Evolutionary conservation across 1,284 basidiomycete species (phyloP), one percentile per base, ranked within the genome.

Genomic region (Boletus calvinii): DNA sequence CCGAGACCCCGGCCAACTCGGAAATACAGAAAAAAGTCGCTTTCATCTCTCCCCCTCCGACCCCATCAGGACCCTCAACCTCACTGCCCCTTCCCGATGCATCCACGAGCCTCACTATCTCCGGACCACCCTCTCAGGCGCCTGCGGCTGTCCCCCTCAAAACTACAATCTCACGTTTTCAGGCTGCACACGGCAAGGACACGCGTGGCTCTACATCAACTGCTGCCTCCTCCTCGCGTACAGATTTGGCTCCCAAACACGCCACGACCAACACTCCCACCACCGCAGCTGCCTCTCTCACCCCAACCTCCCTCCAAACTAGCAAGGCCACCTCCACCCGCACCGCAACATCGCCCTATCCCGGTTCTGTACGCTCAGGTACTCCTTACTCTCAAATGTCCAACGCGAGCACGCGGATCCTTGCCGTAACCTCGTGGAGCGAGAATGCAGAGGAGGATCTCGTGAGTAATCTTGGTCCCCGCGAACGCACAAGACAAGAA

Each of bases 361-460:
- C 83, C 43, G 62, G 68, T 52, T 90, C 88, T 26, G 68, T 92
- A 31, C 84, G 90, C 53, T 90, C 90, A 9, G 79, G 75, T 15
- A 91, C 89, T 3, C 89, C 90, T 1, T 90, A 87, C 65, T 90
- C 88, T 32, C 81, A 84, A 59, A 83, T 85, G 78, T 87, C 84
- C 13, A 76, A 77, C 43, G 73, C 76, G 48, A 81, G 84, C 50
- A 88, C 82, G 59, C 81, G 83, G 39, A 90, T 92, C 54, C 77
- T 90, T 38, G 82, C 87, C 24, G 91, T 89, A 0, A 78, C 86
- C 52, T 96, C 92, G 35, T 99, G 96, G 96, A 94, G 91, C 64
- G 92, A 98, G 69, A 90, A 91, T 64, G 94, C 94, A 8, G 92
- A 97, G 67, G 91, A 93, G 53, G 96, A 99, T 67, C 82, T 99